Percentiles rank a stretch among this genome's conserved stretches.
Evolutionary conservation across 2,329 filamentous ascomycete species (phyloP).

Genomic region (Neurospora sp.): DNA sequence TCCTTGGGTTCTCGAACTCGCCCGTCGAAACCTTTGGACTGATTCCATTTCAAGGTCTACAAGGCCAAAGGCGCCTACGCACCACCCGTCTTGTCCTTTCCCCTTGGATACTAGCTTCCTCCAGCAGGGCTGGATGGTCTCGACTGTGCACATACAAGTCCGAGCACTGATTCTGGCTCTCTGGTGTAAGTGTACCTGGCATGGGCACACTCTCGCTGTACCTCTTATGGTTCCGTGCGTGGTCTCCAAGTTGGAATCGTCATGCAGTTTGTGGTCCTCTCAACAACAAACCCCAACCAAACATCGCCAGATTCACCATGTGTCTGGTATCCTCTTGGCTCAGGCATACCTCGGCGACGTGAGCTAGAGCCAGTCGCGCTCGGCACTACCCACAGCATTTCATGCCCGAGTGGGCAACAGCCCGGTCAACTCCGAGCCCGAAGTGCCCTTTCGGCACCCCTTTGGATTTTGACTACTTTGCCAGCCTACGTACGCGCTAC

Average conservation of each 20-base stretch:
- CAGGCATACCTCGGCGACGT: background rate
- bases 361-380: background rate
- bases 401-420: background rate
- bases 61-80: background rate
- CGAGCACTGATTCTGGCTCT: background rate
- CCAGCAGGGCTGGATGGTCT: background rate
- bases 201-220: background rate
- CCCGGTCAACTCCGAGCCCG: background rate
- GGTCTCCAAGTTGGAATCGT: background rate
- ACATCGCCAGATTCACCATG: background rate
- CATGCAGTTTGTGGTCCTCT: background rate
- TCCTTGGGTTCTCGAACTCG: background rate
- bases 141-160: background rate
- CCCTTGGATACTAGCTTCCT: background rate
- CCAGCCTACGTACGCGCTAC: background rate
- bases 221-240: background rate
- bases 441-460: background rate
- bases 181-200: background rate
- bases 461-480: background rate
- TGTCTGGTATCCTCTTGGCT: background rate
- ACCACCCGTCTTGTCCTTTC: background rate
- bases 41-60: background rate
- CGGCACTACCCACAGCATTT: background rate
- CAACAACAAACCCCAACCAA: background rate
- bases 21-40: background rate